These are phyloP conservation scores for Cryptosporidium sp. DNA, from an alignment of 169 alveolate species.

Conservation along the genomic window DNA sequence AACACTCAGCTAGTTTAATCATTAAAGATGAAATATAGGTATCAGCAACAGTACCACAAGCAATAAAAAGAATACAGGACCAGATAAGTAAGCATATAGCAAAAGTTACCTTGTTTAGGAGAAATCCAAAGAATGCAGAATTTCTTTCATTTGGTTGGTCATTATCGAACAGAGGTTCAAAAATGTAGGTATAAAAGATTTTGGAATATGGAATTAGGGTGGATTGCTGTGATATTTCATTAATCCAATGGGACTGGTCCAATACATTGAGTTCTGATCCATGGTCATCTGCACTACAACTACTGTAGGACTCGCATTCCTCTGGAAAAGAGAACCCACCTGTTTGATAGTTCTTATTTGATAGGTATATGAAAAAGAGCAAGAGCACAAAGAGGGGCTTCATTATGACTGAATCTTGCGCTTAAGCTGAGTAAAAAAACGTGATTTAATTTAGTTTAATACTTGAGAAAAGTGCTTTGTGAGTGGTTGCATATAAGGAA, in stretches of 20 bases:
- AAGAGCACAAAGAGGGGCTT: not conserved
- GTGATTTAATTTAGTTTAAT: not conserved
- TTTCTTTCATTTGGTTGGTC: not conserved
- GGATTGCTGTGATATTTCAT: slow-evolving; percentile 18
- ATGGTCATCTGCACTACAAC: slow-evolving; percentile 50
- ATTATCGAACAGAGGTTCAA: slow-evolving; percentile 31
- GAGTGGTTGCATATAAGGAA: not conserved
- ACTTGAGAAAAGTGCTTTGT: too few relatives aligned
- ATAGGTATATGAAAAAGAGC: not conserved
- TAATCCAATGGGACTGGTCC: slow-evolving; percentile 46
- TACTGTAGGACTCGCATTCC: slow-evolving; percentile 42
- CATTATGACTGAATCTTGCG: not conserved
- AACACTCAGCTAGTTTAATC: slow-evolving; percentile 60
- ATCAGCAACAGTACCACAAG: slow-evolving; percentile 74
- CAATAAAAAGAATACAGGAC: slow-evolving; percentile 66
- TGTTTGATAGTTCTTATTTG: not conserved
- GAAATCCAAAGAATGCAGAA: slow-evolving; percentile 16
- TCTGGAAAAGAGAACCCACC: slow-evolving; percentile 19
- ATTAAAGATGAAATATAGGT: slow-evolving; percentile 63
- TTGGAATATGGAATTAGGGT: slow-evolving; percentile 55
- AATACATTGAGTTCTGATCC: slow-evolving; percentile 21
- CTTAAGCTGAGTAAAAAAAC: not conserved
- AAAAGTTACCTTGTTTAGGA: slow-evolving; percentile 37
- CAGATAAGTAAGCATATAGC: slow-evolving; percentile 35
- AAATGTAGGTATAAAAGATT: slow-evolving; percentile 32